Evolutionary conservation across 2,329 filamentous ascomycete genomes (phyloP), one percentile per base, ranked within the genome.

Genomic region (Orbilia ellipsospora): DNA sequence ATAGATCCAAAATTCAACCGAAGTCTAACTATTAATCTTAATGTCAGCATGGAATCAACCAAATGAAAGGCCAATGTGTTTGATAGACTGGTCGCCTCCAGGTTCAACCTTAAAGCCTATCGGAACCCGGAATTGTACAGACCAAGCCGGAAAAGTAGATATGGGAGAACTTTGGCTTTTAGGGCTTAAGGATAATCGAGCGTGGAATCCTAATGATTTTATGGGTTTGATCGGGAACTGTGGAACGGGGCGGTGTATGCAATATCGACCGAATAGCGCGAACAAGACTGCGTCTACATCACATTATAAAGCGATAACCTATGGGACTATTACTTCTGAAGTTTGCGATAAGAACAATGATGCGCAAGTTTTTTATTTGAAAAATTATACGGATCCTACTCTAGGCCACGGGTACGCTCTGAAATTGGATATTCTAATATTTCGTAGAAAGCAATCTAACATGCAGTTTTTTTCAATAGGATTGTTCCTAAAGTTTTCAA

Each of bases 71-170:
- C 16, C 8, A n/a, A 51, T 74, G 18, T 74, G 70, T 40, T 36
- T 74, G 1, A 68, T 74, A 20, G 70, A 74, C 42, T 74, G 70
- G 70, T 74, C 70, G 15, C 8, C 5, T 1, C 70, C 70, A n/a
- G 44, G 57, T 20, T 28, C 63, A 16, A 64, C 63, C 1, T 36
- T 28, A n/a, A 51, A 74, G 31, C 70, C 70, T 5, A 48, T 74
- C 28, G 70, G 63, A 12, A 59, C 59, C 6, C 42, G 59, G 1
- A 15, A 40, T 3, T 74, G 70, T 12, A 31, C 31, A 2, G 31
- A 36, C 31, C 20, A 59, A 10, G 1, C 10, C 3, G 57, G 23
- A 13, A n/a, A 20, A 6, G 36, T 20, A 4, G 70, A 74, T 26
- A 48, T 36, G 26, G 70, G 70, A 6, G 63, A 44, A 40, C 28